Base-by-base conservation (phyloP, 345 rosid species). In the Eucalyptus sp. region DNA sequence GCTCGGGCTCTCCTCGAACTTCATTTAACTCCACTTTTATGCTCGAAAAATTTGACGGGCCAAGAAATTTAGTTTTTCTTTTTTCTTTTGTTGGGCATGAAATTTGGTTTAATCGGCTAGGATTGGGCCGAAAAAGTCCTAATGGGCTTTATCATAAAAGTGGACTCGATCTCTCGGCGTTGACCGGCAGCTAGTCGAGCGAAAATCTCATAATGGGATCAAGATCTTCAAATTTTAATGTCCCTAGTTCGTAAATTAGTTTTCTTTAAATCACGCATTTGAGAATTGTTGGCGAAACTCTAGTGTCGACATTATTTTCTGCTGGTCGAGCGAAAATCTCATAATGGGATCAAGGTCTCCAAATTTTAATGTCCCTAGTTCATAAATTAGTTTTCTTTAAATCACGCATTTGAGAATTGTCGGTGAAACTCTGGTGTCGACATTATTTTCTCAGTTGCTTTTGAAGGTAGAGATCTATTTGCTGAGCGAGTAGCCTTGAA, bases 141-240 rank as follows among this genome's bases (percentile, higher is more conserved):
- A 64, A 64, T 1, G 41, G 76, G 76, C 76, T 64, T 64, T n/a
- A 64, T 14, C 3, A 15, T 13, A 64, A n/a, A 64, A 29, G 37
- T 14, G 18, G 31, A 64, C 76, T n/a, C 2, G 1, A 64, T 64
- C 76, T n/a, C 76, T 64, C 41, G 33, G 71, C 2, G 68, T 62
- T 6, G 33, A 62, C 0, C 5, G 37, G 33, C 10, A 1, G 0
- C 71, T 0, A 2, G 71, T n/a, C 37, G 1, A 64, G 37, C 2
- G 37, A 7, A 12, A n/a, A 13, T n/a, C 37, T n/a, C 5, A 13
- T 64, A 29, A 29, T 13, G 9, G 33, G 33, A 14, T 62, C 33
- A 6, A 13, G 33, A 17, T 62, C 71, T 13, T 17, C 14, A 29
- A 29, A 62, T 29, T 62, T 62, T 29, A 29, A 13, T 29, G 1